Evolutionary conservation across 148 eudicot genomes (phyloP).

Genomic region (Silene uniflora): DNA sequence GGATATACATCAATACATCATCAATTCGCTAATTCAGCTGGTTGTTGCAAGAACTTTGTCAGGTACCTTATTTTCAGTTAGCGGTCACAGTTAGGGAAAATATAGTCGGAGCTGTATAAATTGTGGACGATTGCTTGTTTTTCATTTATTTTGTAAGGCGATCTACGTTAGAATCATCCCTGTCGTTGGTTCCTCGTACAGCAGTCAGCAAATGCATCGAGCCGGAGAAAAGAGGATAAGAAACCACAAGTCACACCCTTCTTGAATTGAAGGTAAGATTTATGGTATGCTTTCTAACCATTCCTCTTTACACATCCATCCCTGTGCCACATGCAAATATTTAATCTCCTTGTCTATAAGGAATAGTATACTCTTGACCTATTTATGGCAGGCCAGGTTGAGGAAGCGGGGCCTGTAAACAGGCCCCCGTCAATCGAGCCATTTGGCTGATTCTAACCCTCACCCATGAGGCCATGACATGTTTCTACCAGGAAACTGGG

Average conservation of each 20-base stretch:
- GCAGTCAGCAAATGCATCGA: constrained; percentile 11
- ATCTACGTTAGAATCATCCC: not conserved
- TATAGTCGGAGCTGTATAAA: not conserved
- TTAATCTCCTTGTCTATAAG: constrained; percentile 19
- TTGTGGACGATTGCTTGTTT: not conserved
- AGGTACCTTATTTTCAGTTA: constrained; percentile 28
- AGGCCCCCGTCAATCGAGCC: too few species aligned
- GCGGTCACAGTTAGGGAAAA: constrained; percentile 4
- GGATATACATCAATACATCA: not conserved
- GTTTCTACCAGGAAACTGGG: too few species aligned
- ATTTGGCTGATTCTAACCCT: too few species aligned
- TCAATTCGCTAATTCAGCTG: constrained; percentile 5
- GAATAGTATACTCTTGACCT: not conserved
- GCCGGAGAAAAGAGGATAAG: constrained; percentile 32
- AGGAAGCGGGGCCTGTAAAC: too few species aligned
- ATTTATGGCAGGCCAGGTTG: too few species aligned
- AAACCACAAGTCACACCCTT: constrained; percentile 3
- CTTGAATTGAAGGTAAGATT: not conserved
- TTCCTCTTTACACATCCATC: not conserved
- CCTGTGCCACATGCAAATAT: constrained; percentile 11
- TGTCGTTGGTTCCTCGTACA: constrained; percentile 13
- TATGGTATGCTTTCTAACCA: constrained; percentile 4
- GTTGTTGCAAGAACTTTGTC: constrained; percentile 12
- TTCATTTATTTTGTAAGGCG: not conserved
- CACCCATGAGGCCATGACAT: too few species aligned